Percentiles rank a stretch among this genome's conserved stretches.
Conservation (phyloP, 768 basidiomycete genomes). For the Pleurotus ostreatus region DNA sequence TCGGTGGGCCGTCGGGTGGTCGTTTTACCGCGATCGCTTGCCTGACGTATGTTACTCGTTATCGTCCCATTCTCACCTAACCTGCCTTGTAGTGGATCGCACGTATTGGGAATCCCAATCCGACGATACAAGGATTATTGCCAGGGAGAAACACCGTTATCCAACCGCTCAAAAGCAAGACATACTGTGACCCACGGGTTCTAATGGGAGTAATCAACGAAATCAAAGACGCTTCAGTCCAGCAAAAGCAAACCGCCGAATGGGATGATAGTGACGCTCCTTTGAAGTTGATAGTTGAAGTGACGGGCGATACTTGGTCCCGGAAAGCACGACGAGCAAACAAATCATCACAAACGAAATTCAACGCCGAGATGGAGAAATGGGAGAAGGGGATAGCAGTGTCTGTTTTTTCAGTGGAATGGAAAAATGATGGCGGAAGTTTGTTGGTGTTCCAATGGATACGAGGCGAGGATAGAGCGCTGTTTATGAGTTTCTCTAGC, state of each 20-base stretch:
- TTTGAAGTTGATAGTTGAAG: slow-evolving; percentile 21
- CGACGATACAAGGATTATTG: slow-evolving; percentile 46
- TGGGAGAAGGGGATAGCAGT: slow-evolving; percentile 15
- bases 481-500: slow-evolving; percentile 67
- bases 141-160: slow-evolving; percentile 55
- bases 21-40: slow-evolving; percentile 55
- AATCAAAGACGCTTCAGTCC: slow-evolving; percentile 21
- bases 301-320: slow-evolving; percentile 58
- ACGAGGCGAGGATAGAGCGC: slow-evolving; percentile 46
- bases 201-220: slow-evolving; percentile 27
- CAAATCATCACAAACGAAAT: slow-evolving; percentile 13
- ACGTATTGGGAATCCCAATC: slow-evolving; percentile 31
- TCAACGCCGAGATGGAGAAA: slow-evolving; percentile 8
- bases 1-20: slow-evolving; percentile 94
- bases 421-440: slow-evolving; percentile 9
- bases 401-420: slow-evolving; percentile 8
- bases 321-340: slow-evolving; percentile 55
- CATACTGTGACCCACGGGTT: slow-evolving; percentile 11
- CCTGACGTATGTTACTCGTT: slow-evolving; percentile 63
- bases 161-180: slow-evolving; percentile 27
- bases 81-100: slow-evolving; percentile 23
- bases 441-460: slow-evolving; percentile 58
- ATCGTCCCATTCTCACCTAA: background rate
- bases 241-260: background rate
- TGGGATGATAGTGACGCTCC: slow-evolving; percentile 4